Conservation (phyloP, 192 early-diverging fungal species). For the Entomortierella parvispora region DNA sequence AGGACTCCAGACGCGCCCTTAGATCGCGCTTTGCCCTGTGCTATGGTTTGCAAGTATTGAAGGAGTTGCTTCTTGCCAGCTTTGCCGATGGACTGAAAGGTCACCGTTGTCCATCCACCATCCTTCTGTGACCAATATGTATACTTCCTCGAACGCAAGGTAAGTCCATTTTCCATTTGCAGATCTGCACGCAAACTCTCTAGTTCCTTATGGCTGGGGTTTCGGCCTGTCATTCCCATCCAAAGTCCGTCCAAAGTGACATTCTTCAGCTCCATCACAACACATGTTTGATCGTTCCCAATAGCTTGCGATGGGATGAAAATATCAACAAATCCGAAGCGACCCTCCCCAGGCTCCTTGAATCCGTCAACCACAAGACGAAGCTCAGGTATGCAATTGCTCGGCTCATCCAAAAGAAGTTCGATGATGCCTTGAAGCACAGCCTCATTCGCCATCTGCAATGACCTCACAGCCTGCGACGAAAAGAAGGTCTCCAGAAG, state of each 20-base stretch:
- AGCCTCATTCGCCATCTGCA: constrained; percentile 26
- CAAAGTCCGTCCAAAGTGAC: constrained; percentile 43
- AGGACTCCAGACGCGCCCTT: constrained; percentile 36
- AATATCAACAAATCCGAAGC: constrained; percentile 36
- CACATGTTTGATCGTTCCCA: constrained; percentile 19
- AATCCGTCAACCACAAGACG: constrained; percentile 46
- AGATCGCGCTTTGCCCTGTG: constrained; percentile 28
- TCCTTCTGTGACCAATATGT: constrained; percentile 40
- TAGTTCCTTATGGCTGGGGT: constrained; percentile 20
- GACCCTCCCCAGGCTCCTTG: constrained; percentile 33
- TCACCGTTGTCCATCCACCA: constrained; percentile 21
- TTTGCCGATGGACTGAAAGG: constrained; percentile 26
- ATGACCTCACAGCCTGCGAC: constrained; percentile 26
- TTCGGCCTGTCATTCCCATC: constrained; percentile 21
- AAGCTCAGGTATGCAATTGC: constrained; percentile 45
- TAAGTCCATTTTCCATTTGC: constrained; percentile 21
- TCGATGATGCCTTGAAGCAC: constrained; percentile 48
- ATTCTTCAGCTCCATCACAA: constrained; percentile 48
- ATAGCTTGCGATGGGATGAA: constrained; percentile 25
- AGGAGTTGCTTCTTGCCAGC: constrained; percentile 28
- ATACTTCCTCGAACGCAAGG: constrained; percentile 42
- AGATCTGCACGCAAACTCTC: constrained; percentile 21
- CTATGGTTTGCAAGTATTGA: constrained; percentile 46
- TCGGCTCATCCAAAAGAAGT: no score
- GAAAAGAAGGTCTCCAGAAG: constrained; percentile 36